Percentiles rank a stretch among this genome's conserved stretches.
phyloP scores from a whole-genome alignment of 2,329 filamentous ascomycete genomes.

The Blastomyces emzantsi region DNA sequence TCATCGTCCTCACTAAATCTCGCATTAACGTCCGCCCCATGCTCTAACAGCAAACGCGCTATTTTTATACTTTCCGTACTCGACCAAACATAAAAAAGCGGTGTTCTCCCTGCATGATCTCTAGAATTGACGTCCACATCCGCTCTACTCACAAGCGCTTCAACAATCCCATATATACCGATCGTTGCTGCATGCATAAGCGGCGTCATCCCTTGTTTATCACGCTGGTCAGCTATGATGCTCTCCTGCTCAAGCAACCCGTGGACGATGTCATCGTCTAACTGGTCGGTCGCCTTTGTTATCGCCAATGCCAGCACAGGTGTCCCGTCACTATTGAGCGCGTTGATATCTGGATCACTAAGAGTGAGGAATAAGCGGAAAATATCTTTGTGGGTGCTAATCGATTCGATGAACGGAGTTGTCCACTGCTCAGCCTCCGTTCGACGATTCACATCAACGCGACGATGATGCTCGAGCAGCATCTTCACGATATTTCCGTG shows the following conservation, averaged over 20 bases:
- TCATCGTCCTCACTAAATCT: constrained; percentile 5
- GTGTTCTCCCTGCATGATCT: not conserved
- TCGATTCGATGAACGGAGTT: not conserved
- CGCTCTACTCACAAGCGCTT: not conserved
- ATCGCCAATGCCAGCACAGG: not conserved
- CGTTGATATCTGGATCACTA: not conserved
- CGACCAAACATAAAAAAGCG: not conserved
- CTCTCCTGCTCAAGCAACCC: not conserved
- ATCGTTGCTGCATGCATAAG: not conserved
- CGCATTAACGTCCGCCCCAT: constrained; percentile 9
- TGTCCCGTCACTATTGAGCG: not conserved
- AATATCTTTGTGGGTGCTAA: not conserved
- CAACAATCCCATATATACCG: not conserved
- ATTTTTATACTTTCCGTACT: not conserved
- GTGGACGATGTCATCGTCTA: not conserved
- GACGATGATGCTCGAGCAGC: not conserved
- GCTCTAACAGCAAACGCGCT: not conserved
- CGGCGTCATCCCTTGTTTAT: not conserved
- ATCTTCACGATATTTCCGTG: not conserved
- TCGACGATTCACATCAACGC: not conserved
- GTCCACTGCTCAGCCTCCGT: not conserved
- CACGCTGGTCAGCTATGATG: not conserved
- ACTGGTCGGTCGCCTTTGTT: not conserved
- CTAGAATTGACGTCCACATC: not conserved
- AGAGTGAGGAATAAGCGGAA: not conserved